Percentiles rank a stretch among this genome's conserved stretches.
These are phyloP conservation scores for Adansonia madagascariensis DNA, from an alignment of 441 rosid species.

Conservation along the genomic window DNA sequence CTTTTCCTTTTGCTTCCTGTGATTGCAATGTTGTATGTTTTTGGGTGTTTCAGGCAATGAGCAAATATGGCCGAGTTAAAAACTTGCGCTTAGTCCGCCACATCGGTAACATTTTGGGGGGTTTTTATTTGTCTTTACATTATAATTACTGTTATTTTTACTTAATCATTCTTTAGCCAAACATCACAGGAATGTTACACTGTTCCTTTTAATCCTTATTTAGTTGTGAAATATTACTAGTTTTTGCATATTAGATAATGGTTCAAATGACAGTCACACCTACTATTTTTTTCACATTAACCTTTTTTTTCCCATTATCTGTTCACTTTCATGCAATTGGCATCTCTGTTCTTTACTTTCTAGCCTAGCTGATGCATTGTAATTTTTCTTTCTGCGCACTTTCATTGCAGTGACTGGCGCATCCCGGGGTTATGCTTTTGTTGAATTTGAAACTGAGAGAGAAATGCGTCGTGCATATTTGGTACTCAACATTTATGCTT, in stretches of 20 bases:
- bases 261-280: neutral
- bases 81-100: constrained; percentile 84
- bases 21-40: neutral
- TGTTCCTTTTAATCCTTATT: neutral
- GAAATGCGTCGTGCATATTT: constrained; percentile 81
- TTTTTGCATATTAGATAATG: neutral
- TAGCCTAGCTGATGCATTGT: constrained; percentile 11
- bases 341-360: neutral
- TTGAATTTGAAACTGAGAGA: constrained; percentile 75
- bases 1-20: neutral
- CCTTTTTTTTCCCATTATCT: neutral
- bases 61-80: constrained; percentile 80
- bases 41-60: constrained; percentile 61
- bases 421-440: constrained; percentile 84
- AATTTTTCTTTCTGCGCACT: neutral
- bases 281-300: neutral
- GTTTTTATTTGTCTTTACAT: neutral
- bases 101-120: constrained; percentile 56
- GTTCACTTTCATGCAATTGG: neutral
- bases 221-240: constrained; percentile 17
- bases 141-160: neutral
- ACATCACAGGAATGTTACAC: neutral
- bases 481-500: constrained; percentile 44
- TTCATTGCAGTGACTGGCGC: constrained; percentile 75
- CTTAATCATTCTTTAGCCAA: neutral